These are phyloP conservation scores for Acer yangbiense DNA, from an alignment of 345 rosid species.

Conservation along the genomic window DNA sequence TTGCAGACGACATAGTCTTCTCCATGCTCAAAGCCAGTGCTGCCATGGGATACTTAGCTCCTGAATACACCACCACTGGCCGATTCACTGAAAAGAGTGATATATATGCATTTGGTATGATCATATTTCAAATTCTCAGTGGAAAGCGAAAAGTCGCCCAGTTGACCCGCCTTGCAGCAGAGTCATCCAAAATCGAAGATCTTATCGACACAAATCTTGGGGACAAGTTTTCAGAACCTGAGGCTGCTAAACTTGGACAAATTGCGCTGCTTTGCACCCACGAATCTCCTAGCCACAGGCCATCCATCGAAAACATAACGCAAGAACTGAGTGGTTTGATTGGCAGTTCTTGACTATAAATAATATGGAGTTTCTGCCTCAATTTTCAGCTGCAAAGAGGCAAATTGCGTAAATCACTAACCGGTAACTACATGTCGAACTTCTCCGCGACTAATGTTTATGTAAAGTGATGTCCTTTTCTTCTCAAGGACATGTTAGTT, in stretches of 20 bases:
- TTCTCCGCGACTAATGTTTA: not conserved
- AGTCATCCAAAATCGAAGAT: constrained; percentile 52
- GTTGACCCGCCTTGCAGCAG: constrained; percentile 50
- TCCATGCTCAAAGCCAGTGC: constrained; percentile 79
- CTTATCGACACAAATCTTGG: constrained; percentile 70
- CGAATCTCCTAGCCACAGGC: constrained; percentile 75
- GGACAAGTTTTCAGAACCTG: constrained; percentile 52
- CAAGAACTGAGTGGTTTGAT: constrained; percentile 54
- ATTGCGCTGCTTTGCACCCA: constrained; percentile 73
- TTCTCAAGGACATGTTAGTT: constrained; percentile 7
- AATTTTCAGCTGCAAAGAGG: constrained; percentile 33
- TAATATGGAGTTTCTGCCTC: constrained; percentile 20
- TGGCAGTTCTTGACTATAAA: constrained; percentile 26
- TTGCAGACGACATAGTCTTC: constrained; percentile 85
- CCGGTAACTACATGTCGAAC: constrained; percentile 2
- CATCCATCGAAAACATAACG: constrained; percentile 64
- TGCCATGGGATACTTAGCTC: constrained; percentile 46
- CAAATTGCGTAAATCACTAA: constrained; percentile 20
- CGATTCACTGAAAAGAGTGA: constrained; percentile 91
- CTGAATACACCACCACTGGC: constrained; percentile 90
- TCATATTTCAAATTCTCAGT: constrained; percentile 69
- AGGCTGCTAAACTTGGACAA: constrained; percentile 59
- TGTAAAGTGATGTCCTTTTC: constrained; percentile 14
- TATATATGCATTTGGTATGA: constrained; percentile 82
- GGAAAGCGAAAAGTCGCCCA: constrained; percentile 67